These are phyloP conservation scores for Camelina sativa DNA, from an alignment of 345 rosid genomes.

Conservation along the genomic window DNA sequence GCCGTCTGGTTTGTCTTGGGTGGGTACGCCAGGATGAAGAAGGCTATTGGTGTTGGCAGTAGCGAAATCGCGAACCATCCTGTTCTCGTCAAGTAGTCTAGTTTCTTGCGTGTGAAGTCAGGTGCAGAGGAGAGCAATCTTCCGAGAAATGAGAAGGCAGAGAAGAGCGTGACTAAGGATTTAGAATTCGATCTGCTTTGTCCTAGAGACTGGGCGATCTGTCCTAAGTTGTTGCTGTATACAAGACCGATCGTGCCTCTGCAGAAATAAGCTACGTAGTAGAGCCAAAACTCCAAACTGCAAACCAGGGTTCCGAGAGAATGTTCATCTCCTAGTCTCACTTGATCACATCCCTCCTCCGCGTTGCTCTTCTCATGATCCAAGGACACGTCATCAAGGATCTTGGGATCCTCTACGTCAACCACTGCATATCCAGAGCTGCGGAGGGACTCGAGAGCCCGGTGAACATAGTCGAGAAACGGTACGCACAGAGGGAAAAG, in stretches of 20 bases:
- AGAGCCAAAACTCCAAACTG: conserved; percentile 81
- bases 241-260: conserved; percentile 82
- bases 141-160: conserved; percentile 83
- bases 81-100: conserved; percentile 59
- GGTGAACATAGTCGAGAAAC: conserved; percentile 44
- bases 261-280: conserved; percentile 69
- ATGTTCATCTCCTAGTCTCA: conserved; percentile 76
- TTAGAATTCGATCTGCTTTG: conserved; percentile 42
- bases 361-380: conserved; percentile 31
- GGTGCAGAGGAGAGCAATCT: conserved; percentile 82
- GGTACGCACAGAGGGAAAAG: conserved; percentile 66
- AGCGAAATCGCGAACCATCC: conserved; percentile 77
- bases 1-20: conserved; percentile 45
- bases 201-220: conserved; percentile 76
- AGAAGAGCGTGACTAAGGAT: conserved; percentile 68
- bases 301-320: conserved; percentile 52
- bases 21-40: conserved; percentile 55
- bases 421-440: conserved; percentile 68
- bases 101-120: conserved; percentile 69
- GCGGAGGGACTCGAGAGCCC: conserved; percentile 40
- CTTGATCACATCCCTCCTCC: conserved; percentile 48
- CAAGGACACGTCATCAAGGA: conserved; percentile 45
- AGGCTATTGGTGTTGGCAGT: conserved; percentile 74
- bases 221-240: conserved; percentile 88
- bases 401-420: conserved; percentile 73